These are phyloP conservation scores for Boletus sp. DNA, from an alignment of 768 basidiomycete species.

Conservation along the genomic window DNA sequence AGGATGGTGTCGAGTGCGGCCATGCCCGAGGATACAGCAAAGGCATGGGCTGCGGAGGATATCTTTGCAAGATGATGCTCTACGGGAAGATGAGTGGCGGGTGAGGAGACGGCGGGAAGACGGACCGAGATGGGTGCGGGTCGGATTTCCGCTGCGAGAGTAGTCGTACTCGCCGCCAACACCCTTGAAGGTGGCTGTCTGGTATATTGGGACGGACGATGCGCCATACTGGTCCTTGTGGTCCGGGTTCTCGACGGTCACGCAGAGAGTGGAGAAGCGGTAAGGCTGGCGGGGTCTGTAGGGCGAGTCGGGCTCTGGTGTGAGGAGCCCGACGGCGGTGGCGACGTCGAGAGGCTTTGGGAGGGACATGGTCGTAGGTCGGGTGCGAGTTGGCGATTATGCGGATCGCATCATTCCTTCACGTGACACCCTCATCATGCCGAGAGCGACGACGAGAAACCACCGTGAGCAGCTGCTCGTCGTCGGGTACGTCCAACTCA, in stretches of 20 bases:
- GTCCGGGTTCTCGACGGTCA: conserved; percentile 86
- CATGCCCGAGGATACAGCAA: conserved; percentile 96
- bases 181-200: conserved; percentile 97
- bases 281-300: conserved; percentile 67
- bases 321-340: conserved; percentile 58
- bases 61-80: conserved; percentile 98
- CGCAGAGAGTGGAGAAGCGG: conserved; percentile 87
- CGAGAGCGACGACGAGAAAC: conserved; percentile 21
- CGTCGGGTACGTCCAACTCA: conserved; percentile 11
- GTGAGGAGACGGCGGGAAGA: not conserved
- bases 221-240: conserved; percentile 96
- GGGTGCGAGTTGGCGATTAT: too few species aligned
- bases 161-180: conserved; percentile 90
- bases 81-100: conserved; percentile 32
- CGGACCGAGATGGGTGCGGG: conserved; percentile 89
- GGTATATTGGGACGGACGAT: conserved; percentile 95
- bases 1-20: conserved; percentile 95
- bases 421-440: conserved; percentile 23
- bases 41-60: conserved; percentile 86
- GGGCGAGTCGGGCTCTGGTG: conserved; percentile 81
- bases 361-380: conserved; percentile 7
- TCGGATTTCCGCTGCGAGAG: conserved; percentile 93
- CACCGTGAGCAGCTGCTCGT: conserved; percentile 32
- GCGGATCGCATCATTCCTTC: conserved; percentile 16
- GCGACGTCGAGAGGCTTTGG: conserved; percentile 8